Evolutionary conservation across 352 stramenopile genomes (phyloP), one percentile per base, ranked within the genome.

Genomic region (Globisporangium irregulare): DNA sequence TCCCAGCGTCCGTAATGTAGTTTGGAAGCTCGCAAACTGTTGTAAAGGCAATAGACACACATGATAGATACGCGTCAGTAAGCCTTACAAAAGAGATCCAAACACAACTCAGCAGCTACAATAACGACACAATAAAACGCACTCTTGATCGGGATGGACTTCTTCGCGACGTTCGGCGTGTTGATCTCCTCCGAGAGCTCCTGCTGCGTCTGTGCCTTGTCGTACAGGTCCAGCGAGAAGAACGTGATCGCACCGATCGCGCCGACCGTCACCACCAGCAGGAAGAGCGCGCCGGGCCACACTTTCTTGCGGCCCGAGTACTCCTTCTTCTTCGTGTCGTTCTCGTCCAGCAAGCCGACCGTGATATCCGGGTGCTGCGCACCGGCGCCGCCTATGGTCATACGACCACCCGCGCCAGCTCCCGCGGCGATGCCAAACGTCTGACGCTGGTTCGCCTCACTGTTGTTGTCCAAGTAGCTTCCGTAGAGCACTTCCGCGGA

Each of bases 211-310:
- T 94, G 82, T n/a, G 85, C 81, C 18, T 70, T 74, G 55, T 88
- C 80, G 68, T 84, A 91, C 27, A 80, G 54, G 66, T 91, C 36
- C 9, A 89, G 58, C 25, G 76, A 82, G 71, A 90, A 93, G 68
- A 81, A 94, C 18, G 80, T 75, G 62, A 94, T 91, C 22, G 82
- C 73, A 5, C 62, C 66, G 15, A 90, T 69, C 6, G 83, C 80
- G 14, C 48, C 79, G 34, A 64, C 69, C 9, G 83, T 78, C 20
- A 91, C 74, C 7, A 92, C 3, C 14, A 94, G 66, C 29, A 94
- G 62, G n/a, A 93, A 76, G 4, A 94, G 72, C 64, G 85, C 86
- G 24, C 87, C 87, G 9, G 87, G 87, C 87, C 87, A 94, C 22
- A 93, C 85, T 27, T 81, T 77, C 69, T 93, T 93, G 32, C 87